Evolutionary conservation across 2,329 filamentous ascomycete species (phyloP).

Genomic region (Fonsecaea monophora): DNA sequence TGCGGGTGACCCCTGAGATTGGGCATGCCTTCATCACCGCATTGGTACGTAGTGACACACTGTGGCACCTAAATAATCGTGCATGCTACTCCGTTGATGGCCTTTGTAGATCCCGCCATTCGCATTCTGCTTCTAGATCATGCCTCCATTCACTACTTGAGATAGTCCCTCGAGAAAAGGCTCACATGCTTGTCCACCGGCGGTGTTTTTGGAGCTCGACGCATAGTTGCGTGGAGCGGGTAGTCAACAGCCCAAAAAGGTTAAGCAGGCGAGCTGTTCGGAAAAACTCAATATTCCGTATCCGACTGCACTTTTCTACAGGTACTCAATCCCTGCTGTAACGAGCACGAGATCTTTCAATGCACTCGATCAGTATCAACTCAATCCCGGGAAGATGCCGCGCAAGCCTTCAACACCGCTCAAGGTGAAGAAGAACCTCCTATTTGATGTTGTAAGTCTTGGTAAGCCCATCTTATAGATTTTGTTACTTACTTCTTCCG

Average conservation of each 20-base stretch:
- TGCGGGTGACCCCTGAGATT: neutral
- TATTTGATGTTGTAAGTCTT: slow-evolving; percentile 19
- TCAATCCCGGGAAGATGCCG: slow-evolving; percentile 46
- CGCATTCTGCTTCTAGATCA: neutral
- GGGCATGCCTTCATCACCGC: neutral
- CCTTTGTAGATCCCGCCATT: neutral
- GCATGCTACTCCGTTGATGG: neutral
- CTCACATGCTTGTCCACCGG: neutral
- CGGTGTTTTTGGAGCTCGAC: too few species aligned
- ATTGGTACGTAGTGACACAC: too few species aligned
- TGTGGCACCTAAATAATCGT: too few species aligned
- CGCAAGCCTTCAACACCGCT: slow-evolving; percentile 53
- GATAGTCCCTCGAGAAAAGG: neutral
- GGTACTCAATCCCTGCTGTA: neutral
- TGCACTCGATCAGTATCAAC: slow-evolving; percentile 8
- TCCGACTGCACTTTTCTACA: neutral
- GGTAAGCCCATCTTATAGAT: neutral
- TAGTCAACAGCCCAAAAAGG: neutral
- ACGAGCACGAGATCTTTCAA: slow-evolving; percentile 14
- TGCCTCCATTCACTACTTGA: neutral
- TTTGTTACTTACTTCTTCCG: slow-evolving; percentile 10
- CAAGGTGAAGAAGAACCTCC: slow-evolving; percentile 36
- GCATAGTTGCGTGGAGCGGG: neutral
- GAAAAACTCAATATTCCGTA: slow-evolving; percentile 11
- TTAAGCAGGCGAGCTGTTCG: neutral